Percentiles rank a stretch among this genome's conserved stretches.
Conservation (phyloP, 2,329 filamentous ascomycete species). For the Botrytis galanthina region DNA sequence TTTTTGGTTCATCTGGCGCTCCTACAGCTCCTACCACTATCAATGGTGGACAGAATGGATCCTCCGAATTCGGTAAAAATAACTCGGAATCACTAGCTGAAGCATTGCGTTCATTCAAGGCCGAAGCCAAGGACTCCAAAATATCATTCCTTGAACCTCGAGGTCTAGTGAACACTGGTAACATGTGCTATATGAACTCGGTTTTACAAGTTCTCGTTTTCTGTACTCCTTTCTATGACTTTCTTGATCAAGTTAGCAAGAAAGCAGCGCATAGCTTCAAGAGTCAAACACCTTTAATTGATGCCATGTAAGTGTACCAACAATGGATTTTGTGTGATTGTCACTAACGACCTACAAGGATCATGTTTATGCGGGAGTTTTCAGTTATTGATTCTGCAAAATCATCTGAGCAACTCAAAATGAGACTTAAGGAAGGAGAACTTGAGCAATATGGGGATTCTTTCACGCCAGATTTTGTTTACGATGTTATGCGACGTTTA, state of each 20-base stretch:
- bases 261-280: constrained; percentile 89
- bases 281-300: constrained; percentile 87
- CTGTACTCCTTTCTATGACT: constrained; percentile 91
- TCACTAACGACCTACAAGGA: constrained; percentile 51
- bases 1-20: constrained; percentile 50
- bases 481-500: constrained; percentile 83
- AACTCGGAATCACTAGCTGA: constrained; percentile 69
- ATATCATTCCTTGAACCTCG: constrained; percentile 86
- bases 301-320: constrained; percentile 77
- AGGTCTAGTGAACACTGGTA: constrained; percentile 93
- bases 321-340: constrained; percentile 2
- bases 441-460: constrained; percentile 87
- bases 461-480: constrained; percentile 92
- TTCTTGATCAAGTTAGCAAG: constrained; percentile 82
- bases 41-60: constrained; percentile 36
- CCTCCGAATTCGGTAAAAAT: constrained; percentile 41
- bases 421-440: constrained; percentile 75
- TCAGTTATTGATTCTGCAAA: constrained; percentile 77
- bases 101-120: constrained; percentile 69
- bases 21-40: constrained; percentile 42
- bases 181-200: constrained; percentile 99
- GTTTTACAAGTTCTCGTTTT: constrained; percentile 94
- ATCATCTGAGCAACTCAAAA: constrained; percentile 69
- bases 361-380: constrained; percentile 95
- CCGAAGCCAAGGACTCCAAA: constrained; percentile 55